Evolutionary conservation across 768 basidiomycete genomes (phyloP), one percentile per base, ranked within the genome.

Genomic region (Thelephora ganbajun): DNA sequence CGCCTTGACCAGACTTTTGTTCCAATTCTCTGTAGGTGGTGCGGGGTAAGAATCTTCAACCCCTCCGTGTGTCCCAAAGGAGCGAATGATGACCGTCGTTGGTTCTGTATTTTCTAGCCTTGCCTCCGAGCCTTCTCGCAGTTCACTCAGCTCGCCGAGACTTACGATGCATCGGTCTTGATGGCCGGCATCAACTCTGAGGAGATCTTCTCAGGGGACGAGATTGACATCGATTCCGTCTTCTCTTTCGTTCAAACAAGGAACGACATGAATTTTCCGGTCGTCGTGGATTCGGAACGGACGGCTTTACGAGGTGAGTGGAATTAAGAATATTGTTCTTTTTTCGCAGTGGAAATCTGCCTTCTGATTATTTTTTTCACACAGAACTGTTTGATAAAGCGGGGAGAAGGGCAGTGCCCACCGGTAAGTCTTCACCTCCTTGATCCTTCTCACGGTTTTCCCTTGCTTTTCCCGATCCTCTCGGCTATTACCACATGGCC

Each of bases 171-270:
- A 33, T 51, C 55, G 14, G 52, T 60, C 48, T 56, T 60, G 42
- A 53, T 62, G 18, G 56, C 59, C 56, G 56, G 57, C 22, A 60
- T 56, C 54, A 59, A 60, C 43, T 50, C 57, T 51, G 60, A 62
- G 46, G 58, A 57, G 14, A 60, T 62, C 41, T 62, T 60, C 56
- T 59, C 57, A 33, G 52, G 56, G 26, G 50, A 55, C 6, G 50
- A 53, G 16, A 57, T 56, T 26, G 55, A 61, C 53, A 50, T 54
- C 43, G 41, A 51, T 22, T 52, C 54, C 5, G 52, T 62, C 45
- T 56, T 51, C 47, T 33, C 43, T 33, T 62, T 62, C 51, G 47
- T 62, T 37, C 44, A 52, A 11, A 39, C 47, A 11, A 53, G 59
- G 44, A 39, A 44, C 35, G 56, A 62, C 48, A 59, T 62, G 57